These are phyloP conservation scores for Bretschneidera sinensis DNA, from an alignment of 345 rosid genomes.

Conservation along the genomic window DNA sequence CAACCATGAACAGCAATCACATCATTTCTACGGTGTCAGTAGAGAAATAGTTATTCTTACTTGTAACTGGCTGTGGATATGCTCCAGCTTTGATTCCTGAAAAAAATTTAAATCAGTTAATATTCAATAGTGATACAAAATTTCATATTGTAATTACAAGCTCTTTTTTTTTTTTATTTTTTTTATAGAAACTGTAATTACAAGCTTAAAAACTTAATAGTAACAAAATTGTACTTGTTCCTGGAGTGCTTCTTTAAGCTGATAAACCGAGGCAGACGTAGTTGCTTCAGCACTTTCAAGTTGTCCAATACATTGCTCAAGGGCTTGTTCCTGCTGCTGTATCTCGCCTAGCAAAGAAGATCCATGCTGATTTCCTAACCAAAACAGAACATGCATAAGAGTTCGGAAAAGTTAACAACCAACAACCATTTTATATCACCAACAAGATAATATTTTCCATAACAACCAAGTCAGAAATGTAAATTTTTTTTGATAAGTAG, in stretches of 20 bases:
- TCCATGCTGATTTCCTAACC: conserved; percentile 46
- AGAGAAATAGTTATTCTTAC: conserved; percentile 35
- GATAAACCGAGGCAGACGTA: conserved; percentile 43
- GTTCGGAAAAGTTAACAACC: neutral
- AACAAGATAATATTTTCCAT: neutral
- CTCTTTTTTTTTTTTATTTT: no score
- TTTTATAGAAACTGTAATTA: conserved; percentile 1
- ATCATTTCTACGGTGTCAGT: neutral
- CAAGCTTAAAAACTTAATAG: conserved; percentile 11
- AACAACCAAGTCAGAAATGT: neutral
- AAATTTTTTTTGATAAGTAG: no score
- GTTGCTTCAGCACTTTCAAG: conserved; percentile 52
- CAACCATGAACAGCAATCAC: neutral
- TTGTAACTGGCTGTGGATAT: conserved; percentile 41
- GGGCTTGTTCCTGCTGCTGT: conserved; percentile 47
- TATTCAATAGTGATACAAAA: neutral
- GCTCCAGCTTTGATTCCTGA: conserved; percentile 61
- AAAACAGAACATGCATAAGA: neutral
- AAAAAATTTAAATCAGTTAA: conserved; percentile 11
- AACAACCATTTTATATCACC: neutral
- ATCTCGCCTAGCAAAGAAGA: conserved; percentile 40
- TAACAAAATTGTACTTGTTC: conserved; percentile 44
- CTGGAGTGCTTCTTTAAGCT: conserved; percentile 63
- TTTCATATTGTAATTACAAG: no score
- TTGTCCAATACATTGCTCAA: conserved; percentile 44